Conservation (phyloP, 176 grass and related monocot species). For the Triticum aestivum region IWGSC_CS_RefSeq_v2.1 NC_057801.1:154013884-154014383, state of each 20-base stretch:
- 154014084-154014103: too few relatives aligned
- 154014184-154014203: constrained; percentile 14
- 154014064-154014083: too few relatives aligned
- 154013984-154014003: not conserved
- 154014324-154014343: not conserved
- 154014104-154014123: too few relatives aligned
- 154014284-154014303: constrained; percentile 9
- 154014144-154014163: constrained; percentile 32
- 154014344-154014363: not conserved
- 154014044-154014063: not conserved
- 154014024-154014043: constrained; percentile 42
- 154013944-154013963: constrained; percentile 49
- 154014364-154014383: not conserved
- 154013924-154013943: constrained; percentile 26
- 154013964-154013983: not conserved
- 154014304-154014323: not conserved
- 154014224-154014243: not conserved
- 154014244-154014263: not conserved
- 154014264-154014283: not conserved
- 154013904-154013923: not conserved
- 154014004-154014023: constrained; percentile 9
- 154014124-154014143: not conserved
- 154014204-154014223: constrained; percentile 29
- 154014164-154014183: constrained; percentile 24
- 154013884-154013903: not conserved